phyloP scores from a whole-genome alignment of 176 grass and related monocot species.

The Triticum timopheevii region DNA sequence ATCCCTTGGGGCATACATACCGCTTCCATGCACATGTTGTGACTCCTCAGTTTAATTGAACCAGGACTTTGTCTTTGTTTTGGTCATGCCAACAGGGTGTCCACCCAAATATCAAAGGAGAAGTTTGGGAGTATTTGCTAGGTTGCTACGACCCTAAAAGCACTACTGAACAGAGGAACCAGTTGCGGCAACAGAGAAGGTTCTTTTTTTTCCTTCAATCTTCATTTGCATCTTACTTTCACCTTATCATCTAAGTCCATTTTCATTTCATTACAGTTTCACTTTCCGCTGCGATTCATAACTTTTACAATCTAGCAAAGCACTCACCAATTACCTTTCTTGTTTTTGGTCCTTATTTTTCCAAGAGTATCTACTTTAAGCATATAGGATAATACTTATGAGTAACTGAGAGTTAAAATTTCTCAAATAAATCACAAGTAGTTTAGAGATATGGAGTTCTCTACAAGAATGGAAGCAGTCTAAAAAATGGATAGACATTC shows the following conservation, averaged over 20 bases:
- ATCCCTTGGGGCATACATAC: too few species aligned
- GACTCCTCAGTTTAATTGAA: not conserved
- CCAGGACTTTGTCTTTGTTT: conserved; percentile 6
- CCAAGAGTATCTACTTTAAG: not conserved
- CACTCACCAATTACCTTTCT: not conserved
- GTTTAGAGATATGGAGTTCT: not conserved
- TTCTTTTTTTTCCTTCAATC: conserved; percentile 19
- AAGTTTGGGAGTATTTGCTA: conserved; percentile 94
- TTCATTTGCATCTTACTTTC: not conserved
- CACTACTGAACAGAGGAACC: conserved; percentile 69
- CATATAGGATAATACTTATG: not conserved
- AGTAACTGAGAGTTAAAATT: not conserved
- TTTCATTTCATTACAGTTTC: not conserved
- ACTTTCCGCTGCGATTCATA: not conserved
- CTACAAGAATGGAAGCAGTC: not conserved
- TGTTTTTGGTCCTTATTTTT: not conserved
- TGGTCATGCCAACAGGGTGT: conserved; percentile 58
- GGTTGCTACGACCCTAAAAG: conserved; percentile 94
- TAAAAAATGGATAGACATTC: not conserved
- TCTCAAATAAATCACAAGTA: not conserved
- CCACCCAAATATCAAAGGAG: conserved; percentile 91
- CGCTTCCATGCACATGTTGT: too few species aligned
- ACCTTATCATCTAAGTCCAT: conserved; percentile 10
- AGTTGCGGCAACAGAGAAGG: conserved; percentile 72
- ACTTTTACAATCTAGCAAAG: not conserved